Base-by-base conservation (phyloP, 2,329 filamentous ascomycete species). In the Lasiodiplodia theobromae region DNA sequence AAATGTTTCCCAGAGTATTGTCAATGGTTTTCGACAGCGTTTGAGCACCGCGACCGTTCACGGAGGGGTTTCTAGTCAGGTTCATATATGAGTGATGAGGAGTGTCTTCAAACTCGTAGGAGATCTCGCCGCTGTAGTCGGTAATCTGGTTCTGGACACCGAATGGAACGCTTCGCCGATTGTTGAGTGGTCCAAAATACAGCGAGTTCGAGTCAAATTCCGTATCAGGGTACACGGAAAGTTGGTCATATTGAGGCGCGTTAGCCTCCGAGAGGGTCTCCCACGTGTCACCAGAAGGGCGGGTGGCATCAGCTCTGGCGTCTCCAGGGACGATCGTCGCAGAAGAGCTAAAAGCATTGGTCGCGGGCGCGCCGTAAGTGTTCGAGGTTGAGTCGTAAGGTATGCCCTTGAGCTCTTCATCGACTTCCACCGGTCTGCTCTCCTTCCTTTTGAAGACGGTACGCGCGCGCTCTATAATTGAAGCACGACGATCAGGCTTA, bases 81-180 rank as follows among this genome's bases (percentile, higher is more conserved):
- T 23, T 23, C 16, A 25, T 44, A 8, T 37, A 14, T 7, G 57
- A 62, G 8, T 62, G 49, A 10, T 23, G 49, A 3, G 47, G 34
- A 8, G 49, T 58, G 34, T 53, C 40, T 4, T 18, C 53, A 28
- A 67, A 67, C 28, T 37, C 14, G 44, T 56, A 28, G 44, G 18
- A 8, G 18, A 60, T 53, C 38, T 71, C 70, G 10, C 44, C 64
- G 14, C 62, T 68, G 18, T 71, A 70, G 49, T 71, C 70, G n/a
- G 65, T 69, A 8, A 51, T 66, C 16, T 53, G 37, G 28, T 68
- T 58, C 14, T 51, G 34, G 21, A 68, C 58, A 21, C 70, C 70
- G n/a, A 51, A 70, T 1, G 68, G 70, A 3, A 68, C 21, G 21
- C 68, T 71, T 2, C 47, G 28, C 3, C 70, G 68, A 44, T 68